Conservation (phyloP, 2,329 filamentous ascomycete genomes). For the Arthrobotrys sphaeroides region DNA sequence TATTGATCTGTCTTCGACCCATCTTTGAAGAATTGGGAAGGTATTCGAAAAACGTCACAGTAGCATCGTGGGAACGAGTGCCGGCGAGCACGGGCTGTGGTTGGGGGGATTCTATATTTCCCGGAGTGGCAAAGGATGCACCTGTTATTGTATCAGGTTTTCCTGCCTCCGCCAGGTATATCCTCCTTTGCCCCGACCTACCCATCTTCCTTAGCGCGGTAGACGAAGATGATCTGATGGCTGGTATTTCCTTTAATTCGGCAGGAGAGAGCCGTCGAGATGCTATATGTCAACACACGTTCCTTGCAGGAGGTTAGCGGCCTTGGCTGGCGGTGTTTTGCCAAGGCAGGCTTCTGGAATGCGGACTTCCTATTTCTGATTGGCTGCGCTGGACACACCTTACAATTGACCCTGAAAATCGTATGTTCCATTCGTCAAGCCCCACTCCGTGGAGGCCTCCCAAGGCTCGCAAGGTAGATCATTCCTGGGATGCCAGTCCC, state of each 20-base stretch:
- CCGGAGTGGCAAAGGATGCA: conserved; percentile 37
- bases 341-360: conserved; percentile 36
- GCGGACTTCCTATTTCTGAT: conserved; percentile 48
- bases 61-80: not conserved
- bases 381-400: conserved; percentile 25
- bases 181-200: conserved; percentile 4
- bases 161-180: conserved; percentile 29
- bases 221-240: conserved; percentile 27
- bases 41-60: conserved; percentile 23
- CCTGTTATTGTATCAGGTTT: conserved; percentile 15
- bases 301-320: conserved; percentile 23
- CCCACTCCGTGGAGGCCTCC: conserved; percentile 29
- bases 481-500: conserved; percentile 43
- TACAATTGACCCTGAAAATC: conserved; percentile 50
- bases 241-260: conserved; percentile 39
- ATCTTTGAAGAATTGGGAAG: conserved; percentile 50
- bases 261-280: conserved; percentile 30
- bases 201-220: conserved; percentile 41
- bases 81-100: not conserved
- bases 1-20: conserved; percentile 39
- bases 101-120: conserved; percentile 36
- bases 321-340: conserved; percentile 18
- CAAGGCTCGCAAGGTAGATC: conserved; percentile 33
- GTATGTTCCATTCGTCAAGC: conserved; percentile 46
- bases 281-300: conserved; percentile 34